Percentiles rank a stretch among this genome's conserved stretches.
Evolutionary conservation across 2,329 filamentous ascomycete species (phyloP).

Genomic region (Aspergillus oerlinghausenensis): DNA sequence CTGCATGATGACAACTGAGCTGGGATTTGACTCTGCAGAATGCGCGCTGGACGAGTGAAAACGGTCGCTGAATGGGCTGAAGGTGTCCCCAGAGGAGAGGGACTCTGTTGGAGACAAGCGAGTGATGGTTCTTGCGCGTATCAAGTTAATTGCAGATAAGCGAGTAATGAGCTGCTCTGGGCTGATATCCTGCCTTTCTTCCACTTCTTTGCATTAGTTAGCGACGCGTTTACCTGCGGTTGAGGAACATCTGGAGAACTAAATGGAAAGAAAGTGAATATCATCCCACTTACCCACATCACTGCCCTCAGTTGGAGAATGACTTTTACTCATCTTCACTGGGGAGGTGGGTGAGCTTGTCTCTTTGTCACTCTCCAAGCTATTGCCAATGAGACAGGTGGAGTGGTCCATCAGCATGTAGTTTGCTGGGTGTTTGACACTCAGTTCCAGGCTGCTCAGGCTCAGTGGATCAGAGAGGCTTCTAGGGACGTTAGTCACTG

Average conservation of each 20-base stretch:
- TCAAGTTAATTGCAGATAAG: slow-evolving; percentile 9
- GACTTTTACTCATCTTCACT: background rate
- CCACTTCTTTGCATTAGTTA: background rate
- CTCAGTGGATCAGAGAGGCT: background rate
- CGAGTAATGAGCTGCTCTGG: slow-evolving; percentile 8
- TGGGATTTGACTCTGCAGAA: background rate
- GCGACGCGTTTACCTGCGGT: background rate
- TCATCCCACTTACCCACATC: background rate
- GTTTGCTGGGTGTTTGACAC: background rate
- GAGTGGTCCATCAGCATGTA: background rate
- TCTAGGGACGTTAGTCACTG: background rate
- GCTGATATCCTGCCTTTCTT: background rate
- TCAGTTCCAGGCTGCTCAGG: background rate
- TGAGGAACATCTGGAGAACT: background rate
- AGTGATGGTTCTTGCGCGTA: slow-evolving; percentile 10
- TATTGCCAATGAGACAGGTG: background rate
- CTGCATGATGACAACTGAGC: background rate
- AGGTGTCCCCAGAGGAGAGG: background rate
- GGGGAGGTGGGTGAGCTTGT: background rate
- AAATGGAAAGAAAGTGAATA: background rate
- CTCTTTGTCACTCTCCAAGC: background rate
- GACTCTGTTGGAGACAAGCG: slow-evolving; percentile 4
- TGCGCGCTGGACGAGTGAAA: background rate
- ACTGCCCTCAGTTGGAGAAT: background rate
- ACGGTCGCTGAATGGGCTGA: background rate